A percentile compares a stretch with the other conserved stretches of the same genome.
Conservation (phyloP, 192 early-diverging fungal genomes). For the Haplosporangium gracile region DNA sequence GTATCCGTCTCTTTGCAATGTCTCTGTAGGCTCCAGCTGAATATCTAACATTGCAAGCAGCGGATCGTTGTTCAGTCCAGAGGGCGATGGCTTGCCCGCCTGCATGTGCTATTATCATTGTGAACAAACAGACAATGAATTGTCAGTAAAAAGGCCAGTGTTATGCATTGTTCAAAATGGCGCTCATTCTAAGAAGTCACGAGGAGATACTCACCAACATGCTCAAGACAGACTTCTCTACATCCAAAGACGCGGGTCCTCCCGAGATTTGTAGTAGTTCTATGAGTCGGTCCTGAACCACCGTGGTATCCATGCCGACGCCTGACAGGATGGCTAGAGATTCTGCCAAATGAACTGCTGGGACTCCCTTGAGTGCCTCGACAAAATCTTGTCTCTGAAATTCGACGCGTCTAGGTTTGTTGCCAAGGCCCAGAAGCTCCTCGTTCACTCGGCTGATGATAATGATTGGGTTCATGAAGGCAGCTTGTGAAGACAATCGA, state of each 20-base stretch:
- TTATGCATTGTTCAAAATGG: too few species aligned
- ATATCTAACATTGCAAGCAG: constrained; percentile 5
- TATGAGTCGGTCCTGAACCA: constrained; percentile 36
- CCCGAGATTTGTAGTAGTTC: constrained; percentile 30
- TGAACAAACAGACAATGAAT: neutral
- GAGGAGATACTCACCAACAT: constrained; percentile 14
- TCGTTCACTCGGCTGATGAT: constrained; percentile 1
- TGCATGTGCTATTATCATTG: constrained; percentile 2
- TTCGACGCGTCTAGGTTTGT: constrained; percentile 27
- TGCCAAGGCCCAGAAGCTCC: constrained; percentile 27
- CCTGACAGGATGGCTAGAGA: constrained; percentile 14
- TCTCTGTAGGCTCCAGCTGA: neutral
- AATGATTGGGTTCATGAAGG: neutral
- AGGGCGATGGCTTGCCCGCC: neutral
- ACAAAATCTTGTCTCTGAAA: constrained; percentile 34
- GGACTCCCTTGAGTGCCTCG: constrained; percentile 9
- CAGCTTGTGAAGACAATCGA: neutral
- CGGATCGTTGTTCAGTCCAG: constrained; percentile 1
- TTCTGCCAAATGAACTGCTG: neutral
- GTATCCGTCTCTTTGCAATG: neutral
- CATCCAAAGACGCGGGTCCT: constrained; percentile 14
- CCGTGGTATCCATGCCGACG: constrained; percentile 32
- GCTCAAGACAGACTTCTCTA: constrained; percentile 15
- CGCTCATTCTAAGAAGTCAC: neutral
- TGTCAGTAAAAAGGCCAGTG: neutral